These are phyloP conservation scores for Talaromyces sp. DNA, from an alignment of 2,329 filamentous ascomycete genomes.

Conservation along the genomic window DNA sequence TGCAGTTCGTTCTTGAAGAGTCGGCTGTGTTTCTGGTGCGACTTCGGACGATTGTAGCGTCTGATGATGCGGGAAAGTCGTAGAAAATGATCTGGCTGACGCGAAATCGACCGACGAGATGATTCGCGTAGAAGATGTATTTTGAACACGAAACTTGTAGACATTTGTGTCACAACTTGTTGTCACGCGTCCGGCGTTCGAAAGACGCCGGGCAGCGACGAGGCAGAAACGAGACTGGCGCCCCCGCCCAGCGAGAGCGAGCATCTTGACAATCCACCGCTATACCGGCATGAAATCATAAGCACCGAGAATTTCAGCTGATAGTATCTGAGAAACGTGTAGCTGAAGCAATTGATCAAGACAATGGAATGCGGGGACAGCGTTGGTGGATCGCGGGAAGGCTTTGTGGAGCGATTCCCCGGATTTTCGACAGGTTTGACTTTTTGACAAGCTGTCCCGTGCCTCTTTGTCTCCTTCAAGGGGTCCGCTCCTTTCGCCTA, in stretches of 20 bases:
- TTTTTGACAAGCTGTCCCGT: not conserved
- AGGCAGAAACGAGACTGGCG: not conserved
- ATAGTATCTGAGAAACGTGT: not conserved
- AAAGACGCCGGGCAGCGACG: not conserved
- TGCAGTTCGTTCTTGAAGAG: slow-evolving; percentile 13
- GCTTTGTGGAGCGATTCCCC: slow-evolving; percentile 5
- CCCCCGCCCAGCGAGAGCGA: not conserved
- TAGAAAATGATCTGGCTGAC: not conserved
- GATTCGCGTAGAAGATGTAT: not conserved
- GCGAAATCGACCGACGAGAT: too few species aligned
- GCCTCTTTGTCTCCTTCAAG: not conserved
- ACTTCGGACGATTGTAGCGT: not conserved
- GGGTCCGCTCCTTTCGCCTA: not conserved
- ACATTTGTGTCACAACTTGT: not conserved
- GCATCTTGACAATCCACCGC: not conserved
- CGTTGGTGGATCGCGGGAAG: slow-evolving; percentile 8
- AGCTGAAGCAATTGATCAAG: not conserved
- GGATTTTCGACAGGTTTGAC: slow-evolving; percentile 7
- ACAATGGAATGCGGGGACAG: slow-evolving; percentile 2
- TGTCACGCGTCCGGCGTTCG: not conserved
- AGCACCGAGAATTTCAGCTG: not conserved
- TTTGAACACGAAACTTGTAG: not conserved
- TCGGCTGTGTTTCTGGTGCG: not conserved
- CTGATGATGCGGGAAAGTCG: not conserved
- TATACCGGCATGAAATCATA: not conserved